Conservation (phyloP, 495 filamentous ascomycete species). For the Cercophora sp. region DNA sequence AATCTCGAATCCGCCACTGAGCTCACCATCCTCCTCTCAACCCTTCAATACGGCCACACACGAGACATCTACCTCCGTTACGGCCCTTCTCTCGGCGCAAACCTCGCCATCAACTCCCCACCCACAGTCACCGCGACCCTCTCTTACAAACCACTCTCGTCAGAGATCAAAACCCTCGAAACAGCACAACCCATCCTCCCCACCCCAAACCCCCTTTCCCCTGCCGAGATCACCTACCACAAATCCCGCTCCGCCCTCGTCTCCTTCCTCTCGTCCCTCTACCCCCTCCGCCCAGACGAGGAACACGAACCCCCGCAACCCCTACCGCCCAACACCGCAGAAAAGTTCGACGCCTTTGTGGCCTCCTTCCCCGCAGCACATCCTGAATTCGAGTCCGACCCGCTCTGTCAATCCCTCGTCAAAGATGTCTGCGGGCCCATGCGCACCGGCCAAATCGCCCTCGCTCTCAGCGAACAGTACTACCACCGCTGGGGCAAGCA, state of each 20-base stretch:
- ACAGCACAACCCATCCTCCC: slow-evolving; percentile 10
- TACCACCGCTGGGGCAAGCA: slow-evolving; percentile 41
- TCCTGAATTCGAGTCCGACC: slow-evolving; percentile 8
- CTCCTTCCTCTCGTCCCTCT: slow-evolving; percentile 34
- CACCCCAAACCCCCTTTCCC: slow-evolving; percentile 10
- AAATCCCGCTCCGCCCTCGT: slow-evolving; percentile 39
- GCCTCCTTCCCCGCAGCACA: slow-evolving; percentile 25
- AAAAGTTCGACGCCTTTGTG: slow-evolving; percentile 19
- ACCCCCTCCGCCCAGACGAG: slow-evolving; percentile 18
- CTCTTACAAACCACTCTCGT: slow-evolving; percentile 25
- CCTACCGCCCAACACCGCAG: background rate
- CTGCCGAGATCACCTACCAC: slow-evolving; percentile 36
- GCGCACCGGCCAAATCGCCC: slow-evolving; percentile 33
- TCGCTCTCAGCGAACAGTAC: slow-evolving; percentile 29
- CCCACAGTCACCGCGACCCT: slow-evolving; percentile 26
- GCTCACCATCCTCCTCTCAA: slow-evolving; percentile 34
- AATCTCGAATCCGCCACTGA: slow-evolving; percentile 5
- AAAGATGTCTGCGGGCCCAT: slow-evolving; percentile 29
- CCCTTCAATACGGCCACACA: slow-evolving; percentile 46
- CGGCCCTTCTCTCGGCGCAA: background rate
- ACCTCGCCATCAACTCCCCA: slow-evolving; percentile 5
- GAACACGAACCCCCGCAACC: slow-evolving; percentile 26
- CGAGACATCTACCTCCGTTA: slow-evolving; percentile 40
- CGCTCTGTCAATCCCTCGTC: slow-evolving; percentile 32
- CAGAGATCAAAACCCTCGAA: background rate